These are phyloP conservation scores for Poterioochromonas sp. DNA, from an alignment of 352 stramenopile species.

Conservation along the genomic window DNA sequence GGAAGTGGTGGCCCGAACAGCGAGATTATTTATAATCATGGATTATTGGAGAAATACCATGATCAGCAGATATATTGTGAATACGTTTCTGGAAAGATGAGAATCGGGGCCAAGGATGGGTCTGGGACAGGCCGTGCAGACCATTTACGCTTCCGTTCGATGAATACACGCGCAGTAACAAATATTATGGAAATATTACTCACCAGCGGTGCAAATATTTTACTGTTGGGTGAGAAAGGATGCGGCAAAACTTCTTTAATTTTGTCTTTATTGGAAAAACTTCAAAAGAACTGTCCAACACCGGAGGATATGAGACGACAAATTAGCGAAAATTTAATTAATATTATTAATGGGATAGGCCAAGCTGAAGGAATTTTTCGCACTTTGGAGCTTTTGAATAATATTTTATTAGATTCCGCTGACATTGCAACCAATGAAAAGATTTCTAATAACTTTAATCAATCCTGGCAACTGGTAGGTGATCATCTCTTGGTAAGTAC, in stretches of 20 bases:
- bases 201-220: neutral
- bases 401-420: neutral
- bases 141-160: slow-evolving; percentile 1
- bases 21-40: neutral
- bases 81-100: neutral
- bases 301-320: neutral
- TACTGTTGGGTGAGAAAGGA: neutral
- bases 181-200: neutral
- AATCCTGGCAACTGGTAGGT: neutral
- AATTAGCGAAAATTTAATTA: slow-evolving; percentile 1
- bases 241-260: slow-evolving; percentile 22
- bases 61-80: slow-evolving; percentile 15
- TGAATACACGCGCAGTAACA: neutral
- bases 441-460: neutral
- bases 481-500: too few relatives aligned
- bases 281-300: neutral
- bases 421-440: neutral
- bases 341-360: neutral
- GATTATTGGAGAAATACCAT: neutral
- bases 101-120: neutral
- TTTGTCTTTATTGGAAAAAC: neutral
- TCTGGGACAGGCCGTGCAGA: neutral
- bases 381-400: slow-evolving; percentile 1
- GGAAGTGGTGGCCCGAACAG: neutral
- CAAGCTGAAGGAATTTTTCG: slow-evolving; percentile 13